Evolutionary conservation across 371 early-diverging fungal species (phyloP).

Genomic region (Capniomyces stellatus): DNA sequence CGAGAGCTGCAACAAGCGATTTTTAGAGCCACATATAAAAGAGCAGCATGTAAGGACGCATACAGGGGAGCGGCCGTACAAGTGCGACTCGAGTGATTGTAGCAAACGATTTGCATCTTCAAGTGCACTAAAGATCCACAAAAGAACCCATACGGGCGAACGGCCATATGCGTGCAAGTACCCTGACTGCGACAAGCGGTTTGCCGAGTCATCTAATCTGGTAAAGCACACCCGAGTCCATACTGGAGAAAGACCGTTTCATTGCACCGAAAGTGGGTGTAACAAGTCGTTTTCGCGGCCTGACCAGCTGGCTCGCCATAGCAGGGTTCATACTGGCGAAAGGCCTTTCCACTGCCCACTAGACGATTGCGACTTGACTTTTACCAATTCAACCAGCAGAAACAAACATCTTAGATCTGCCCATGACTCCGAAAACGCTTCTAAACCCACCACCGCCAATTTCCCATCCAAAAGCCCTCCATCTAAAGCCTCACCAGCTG

Average conservation of each 20-base stretch:
- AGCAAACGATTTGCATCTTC: constrained; percentile 58
- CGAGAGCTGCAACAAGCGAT: constrained; percentile 52
- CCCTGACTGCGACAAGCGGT: constrained; percentile 50
- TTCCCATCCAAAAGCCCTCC: too few species aligned
- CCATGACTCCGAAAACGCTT: too few species aligned
- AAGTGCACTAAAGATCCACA: constrained; percentile 59
- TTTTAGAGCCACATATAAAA: constrained; percentile 63
- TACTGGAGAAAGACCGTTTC: constrained; percentile 61
- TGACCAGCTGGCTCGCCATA: constrained; percentile 1
- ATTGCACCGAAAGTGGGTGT: constrained; percentile 44
- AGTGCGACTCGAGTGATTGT: constrained; percentile 43
- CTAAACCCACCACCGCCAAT: too few species aligned
- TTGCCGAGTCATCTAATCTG: constrained; percentile 64
- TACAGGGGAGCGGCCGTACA: constrained; percentile 55
- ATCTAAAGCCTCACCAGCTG: too few species aligned
- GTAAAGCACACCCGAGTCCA: constrained; percentile 69
- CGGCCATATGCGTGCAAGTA: constrained; percentile 49
- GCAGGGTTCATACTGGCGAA: constrained; percentile 53
- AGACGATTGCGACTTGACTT: constrained; percentile 55
- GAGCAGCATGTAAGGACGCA: constrained; percentile 62
- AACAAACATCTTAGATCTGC: background rate
- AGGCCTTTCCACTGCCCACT: constrained; percentile 47
- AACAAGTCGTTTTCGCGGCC: constrained; percentile 57
- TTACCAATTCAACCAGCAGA: too few species aligned
- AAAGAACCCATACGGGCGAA: constrained; percentile 61